These are phyloP conservation scores for Phytophthora tubulina DNA, from an alignment of 352 stramenopile species.

Conservation along the genomic window DNA sequence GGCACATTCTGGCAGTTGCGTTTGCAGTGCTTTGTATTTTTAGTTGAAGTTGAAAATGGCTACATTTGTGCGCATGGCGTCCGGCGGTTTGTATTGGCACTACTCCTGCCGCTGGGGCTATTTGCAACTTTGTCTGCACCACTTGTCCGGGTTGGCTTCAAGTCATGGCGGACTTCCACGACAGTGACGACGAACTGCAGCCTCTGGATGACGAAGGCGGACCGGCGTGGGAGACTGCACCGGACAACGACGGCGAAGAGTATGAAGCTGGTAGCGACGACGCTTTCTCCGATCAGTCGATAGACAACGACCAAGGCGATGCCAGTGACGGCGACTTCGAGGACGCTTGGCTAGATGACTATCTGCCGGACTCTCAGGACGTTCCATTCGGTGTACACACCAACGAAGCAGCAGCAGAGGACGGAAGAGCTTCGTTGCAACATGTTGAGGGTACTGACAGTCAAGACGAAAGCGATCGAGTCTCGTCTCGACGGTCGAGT, in stretches of 20 bases:
- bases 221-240: constrained; percentile 37
- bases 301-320: constrained; percentile 26
- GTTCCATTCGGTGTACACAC: not conserved
- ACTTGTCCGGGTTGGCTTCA: not conserved
- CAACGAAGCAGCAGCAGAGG: constrained; percentile 2
- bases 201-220: constrained; percentile 25
- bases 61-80: constrained; percentile 16
- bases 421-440: constrained; percentile 15
- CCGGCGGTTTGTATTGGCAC: constrained; percentile 1
- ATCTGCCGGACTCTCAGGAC: constrained; percentile 26
- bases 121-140: constrained; percentile 29
- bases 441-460: constrained; percentile 12
- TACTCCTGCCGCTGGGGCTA: not conserved
- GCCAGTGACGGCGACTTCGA: constrained; percentile 46
- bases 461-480: constrained; percentile 23
- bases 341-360: constrained; percentile 53
- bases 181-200: constrained; percentile 39
- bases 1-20: not conserved
- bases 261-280: constrained; percentile 26
- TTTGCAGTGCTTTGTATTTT: constrained; percentile 19
- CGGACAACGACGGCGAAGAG: constrained; percentile 39
- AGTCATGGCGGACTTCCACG: constrained; percentile 32
- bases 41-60: constrained; percentile 36
- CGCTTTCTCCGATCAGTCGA: constrained; percentile 12
- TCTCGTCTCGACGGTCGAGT: constrained; percentile 20